Evolutionary conservation across 129 eudicot species (phyloP), one percentile per base, ranked within the genome.

Genomic region (Flaveria robusta): DNA sequence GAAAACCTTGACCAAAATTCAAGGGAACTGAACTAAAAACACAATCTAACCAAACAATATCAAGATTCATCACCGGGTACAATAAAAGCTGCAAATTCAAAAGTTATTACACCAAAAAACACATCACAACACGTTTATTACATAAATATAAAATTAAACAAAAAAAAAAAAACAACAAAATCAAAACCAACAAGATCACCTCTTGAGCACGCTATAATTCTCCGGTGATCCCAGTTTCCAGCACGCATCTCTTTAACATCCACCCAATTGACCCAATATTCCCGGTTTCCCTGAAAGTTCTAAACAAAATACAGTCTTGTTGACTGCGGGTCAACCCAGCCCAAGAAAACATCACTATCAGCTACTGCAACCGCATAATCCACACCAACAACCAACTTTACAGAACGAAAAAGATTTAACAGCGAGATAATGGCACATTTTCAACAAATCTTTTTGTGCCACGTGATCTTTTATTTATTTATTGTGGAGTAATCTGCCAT

Each of bases 401-500:
- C 76, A 75, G 47, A 59, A 74, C 43, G 54, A 27, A 52, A 78
- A 74, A 47, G 41, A 81, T 37, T 54, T 27, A 26, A 70, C 59
- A 55, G 27, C 54, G 51, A 79, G 26, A 52, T 18, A 64, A n/a
- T 26, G 68, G 77, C 49, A 42, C 63, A 18, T 62, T 27, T 29
- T 81, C 27, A 59, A 37, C 51, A 75, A 68, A 60, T 42, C 31
- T 20, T 23, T 43, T 55, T 18, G 72, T 65, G 64, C 65, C 59
- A 42, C 56, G 80, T 52, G 60, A 56, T 64, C 31, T 12, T 55
- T 72, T 10, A 19, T 23, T 31, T 63, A 27, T 76, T 81, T 81
- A 81, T 77, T 91, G 86, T 70, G 87, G 88, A 29, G 85, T 79
- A 45, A 94, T 27, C 41, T 68, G 56, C 98, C 98, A 94, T 50